Conservation (phyloP, 2,329 filamentous ascomycete species). For the Penicillium sp. region DNA sequence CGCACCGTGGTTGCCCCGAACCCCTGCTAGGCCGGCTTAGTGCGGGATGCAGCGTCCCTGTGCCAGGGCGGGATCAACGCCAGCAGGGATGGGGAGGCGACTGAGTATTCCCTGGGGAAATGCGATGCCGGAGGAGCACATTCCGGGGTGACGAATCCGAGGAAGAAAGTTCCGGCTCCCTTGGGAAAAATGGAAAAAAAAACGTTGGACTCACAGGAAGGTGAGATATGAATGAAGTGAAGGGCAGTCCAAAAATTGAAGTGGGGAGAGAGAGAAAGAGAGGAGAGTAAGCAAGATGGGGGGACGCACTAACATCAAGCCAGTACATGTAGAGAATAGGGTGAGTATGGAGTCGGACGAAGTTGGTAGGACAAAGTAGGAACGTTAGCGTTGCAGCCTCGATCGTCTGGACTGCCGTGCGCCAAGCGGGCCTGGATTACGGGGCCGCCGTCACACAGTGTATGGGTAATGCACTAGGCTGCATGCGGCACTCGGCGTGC, state of each 20-base stretch:
- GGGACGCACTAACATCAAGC: neutral
- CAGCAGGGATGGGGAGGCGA: conserved; percentile 4
- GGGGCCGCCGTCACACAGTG: conserved; percentile 5
- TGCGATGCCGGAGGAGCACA: conserved; percentile 11
- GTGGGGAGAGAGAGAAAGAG: neutral
- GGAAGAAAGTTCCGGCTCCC: conserved; percentile 9
- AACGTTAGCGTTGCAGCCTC: too few species aligned
- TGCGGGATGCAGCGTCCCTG: conserved; percentile 9
- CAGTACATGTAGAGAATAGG: neutral
- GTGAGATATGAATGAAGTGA: neutral
- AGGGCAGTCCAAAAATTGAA: neutral
- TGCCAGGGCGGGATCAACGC: conserved; percentile 12
- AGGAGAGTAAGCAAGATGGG: neutral
- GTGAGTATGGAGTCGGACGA: too few species aligned
- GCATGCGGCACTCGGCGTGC: conserved; percentile 4
- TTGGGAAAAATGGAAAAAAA: neutral
- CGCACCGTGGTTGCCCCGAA: conserved; percentile 7
- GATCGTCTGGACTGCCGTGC: too few species aligned
- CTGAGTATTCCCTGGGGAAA: conserved; percentile 2
- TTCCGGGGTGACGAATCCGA: conserved; percentile 20
- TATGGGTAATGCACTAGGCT: conserved; percentile 13
- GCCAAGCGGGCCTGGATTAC: too few species aligned
- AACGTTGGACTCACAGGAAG: neutral
- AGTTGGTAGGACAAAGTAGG: too few species aligned
- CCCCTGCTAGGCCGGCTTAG: conserved; percentile 12